Evolutionary conservation across 2,329 filamentous ascomycete species (phyloP), one percentile per base, ranked within the genome.

Genomic region (Knoxdaviesia proteae): DNA sequence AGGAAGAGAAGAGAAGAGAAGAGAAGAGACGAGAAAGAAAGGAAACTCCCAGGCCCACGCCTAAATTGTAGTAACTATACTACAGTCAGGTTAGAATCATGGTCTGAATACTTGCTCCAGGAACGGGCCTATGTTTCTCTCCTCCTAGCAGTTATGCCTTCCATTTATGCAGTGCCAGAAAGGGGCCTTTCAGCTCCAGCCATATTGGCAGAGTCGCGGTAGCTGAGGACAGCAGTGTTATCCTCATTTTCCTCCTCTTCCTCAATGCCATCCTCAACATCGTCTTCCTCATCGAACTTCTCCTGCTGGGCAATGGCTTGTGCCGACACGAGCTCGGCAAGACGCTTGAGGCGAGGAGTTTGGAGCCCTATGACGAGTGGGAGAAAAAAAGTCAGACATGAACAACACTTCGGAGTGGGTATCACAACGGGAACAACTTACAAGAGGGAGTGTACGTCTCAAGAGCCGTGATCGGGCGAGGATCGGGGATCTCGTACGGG

Each of bases 371-470:
- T 8, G 36, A 38, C 3, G 2, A n/a, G 8, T 20, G 29, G 20
- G 5, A 34, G 5, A 34, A 32, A 20, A 30, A 34, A 40, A 39
- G 45, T 60, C 53, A 60, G 57, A 57, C 44, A 52, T 47, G 44
- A 9, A 43, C 7, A 7, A 35, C 36, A 32, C n/a, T 40, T 34
- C n/a, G 32, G 6, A 38, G 11, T 8, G n/a, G 37, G 29, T 10
- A 29, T 7, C 29, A 7, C n/a, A 30, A 5, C 7, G 6, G 10
- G 8, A 29, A 9, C 37, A 6, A 41, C 82, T 71, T 69, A 90
- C 88, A 98, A 51, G 87, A 94, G 48, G 90, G 90, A 41, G 90
- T 96, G 58, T 98, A 98, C 9, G 90, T 98, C 65, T 98, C 90
- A 50, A 98, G 65, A 42, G 90, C 90, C 4, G 87, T 94, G 54